Conservation (phyloP, 192 early-diverging fungal genomes). For the Coemansia sp. region DNA sequence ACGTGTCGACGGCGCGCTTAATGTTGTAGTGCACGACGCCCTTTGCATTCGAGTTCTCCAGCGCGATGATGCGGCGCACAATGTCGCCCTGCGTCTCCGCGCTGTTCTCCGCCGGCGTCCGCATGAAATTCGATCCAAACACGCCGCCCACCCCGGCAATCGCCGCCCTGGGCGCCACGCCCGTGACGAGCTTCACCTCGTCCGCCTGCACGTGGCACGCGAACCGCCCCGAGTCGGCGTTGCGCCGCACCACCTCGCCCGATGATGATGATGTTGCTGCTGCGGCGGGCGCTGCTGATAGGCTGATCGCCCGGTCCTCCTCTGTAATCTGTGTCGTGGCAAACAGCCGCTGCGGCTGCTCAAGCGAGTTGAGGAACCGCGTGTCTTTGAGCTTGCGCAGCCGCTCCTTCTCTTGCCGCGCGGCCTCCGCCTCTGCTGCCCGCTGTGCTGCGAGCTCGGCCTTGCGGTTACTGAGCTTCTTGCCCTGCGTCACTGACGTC, state of each 20-base stretch:
- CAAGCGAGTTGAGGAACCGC: slow-evolving; percentile 50
- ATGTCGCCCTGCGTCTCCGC: slow-evolving; percentile 54
- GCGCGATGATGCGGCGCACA: slow-evolving; percentile 67
- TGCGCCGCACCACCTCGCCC: slow-evolving; percentile 17
- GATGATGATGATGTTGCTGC: background rate
- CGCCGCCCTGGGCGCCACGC: slow-evolving; percentile 39
- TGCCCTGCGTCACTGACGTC: slow-evolving; percentile 8
- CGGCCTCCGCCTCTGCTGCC: slow-evolving; percentile 38
- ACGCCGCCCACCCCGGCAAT: slow-evolving; percentile 6
- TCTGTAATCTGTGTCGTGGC: slow-evolving; percentile 45
- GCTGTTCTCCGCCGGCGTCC: slow-evolving; percentile 11
- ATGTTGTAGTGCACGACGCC: slow-evolving; percentile 77
- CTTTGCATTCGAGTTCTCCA: slow-evolving; percentile 81
- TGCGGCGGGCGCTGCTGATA: background rate
- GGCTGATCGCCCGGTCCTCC: slow-evolving; percentile 31
- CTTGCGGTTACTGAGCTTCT: slow-evolving; percentile 36
- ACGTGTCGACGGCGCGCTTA: slow-evolving; percentile 66
- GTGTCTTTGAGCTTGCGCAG: slow-evolving; percentile 48
- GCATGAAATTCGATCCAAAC: slow-evolving; percentile 11
- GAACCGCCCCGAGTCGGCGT: slow-evolving; percentile 33
- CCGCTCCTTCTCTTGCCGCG: slow-evolving; percentile 28
- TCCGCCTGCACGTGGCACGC: slow-evolving; percentile 19
- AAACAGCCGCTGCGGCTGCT: slow-evolving; percentile 34
- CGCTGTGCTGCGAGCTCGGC: slow-evolving; percentile 45
- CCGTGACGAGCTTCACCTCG: slow-evolving; percentile 30